Evolutionary conservation across 805 yeast species (phyloP).

Genomic region (Ogataea nonfermentans): DNA sequence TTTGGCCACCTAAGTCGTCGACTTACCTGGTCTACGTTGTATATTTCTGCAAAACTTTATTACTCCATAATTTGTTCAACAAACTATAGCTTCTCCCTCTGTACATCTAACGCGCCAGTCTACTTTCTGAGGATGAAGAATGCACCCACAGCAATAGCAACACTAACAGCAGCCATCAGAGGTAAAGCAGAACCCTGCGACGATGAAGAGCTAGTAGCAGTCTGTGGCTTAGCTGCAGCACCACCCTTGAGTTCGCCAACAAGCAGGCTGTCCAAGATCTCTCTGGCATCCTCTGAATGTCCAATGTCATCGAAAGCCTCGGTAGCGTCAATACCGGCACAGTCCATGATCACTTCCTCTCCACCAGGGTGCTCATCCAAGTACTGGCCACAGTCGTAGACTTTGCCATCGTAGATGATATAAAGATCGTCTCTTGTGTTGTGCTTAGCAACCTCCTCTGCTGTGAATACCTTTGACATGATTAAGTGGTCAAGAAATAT

Average conservation of each 20-base stretch:
- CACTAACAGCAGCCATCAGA: constrained; percentile 34
- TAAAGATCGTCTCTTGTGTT: constrained; percentile 75
- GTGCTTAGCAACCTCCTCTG: constrained; percentile 71
- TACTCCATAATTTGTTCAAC: constrained; percentile 8
- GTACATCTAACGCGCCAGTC: background rate
- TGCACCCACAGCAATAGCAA: constrained; percentile 42
- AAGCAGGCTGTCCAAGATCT: constrained; percentile 60
- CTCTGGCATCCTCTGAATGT: constrained; percentile 94
- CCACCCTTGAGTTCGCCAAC: constrained; percentile 79
- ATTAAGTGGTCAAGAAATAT: constrained; percentile 6
- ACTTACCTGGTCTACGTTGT: too few species aligned
- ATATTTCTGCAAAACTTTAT: background rate
- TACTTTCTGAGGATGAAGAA: constrained; percentile 34
- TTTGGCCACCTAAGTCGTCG: too few species aligned
- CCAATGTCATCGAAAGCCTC: constrained; percentile 86
- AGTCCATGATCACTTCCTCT: constrained; percentile 68
- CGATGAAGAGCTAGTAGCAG: constrained; percentile 19
- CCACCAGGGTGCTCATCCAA: constrained; percentile 75
- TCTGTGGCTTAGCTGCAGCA: constrained; percentile 45
- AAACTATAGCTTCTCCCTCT: constrained; percentile 1
- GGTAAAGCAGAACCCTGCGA: constrained; percentile 21
- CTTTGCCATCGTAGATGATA: constrained; percentile 80
- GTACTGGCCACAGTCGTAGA: constrained; percentile 72
- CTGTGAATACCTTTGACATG: constrained; percentile 54
- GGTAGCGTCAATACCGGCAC: constrained; percentile 77